Percentiles rank a stretch among this genome's conserved stretches.
Conservation (phyloP, 1,284 basidiomycete species). For the Naganishia liquefaciens region DNA sequence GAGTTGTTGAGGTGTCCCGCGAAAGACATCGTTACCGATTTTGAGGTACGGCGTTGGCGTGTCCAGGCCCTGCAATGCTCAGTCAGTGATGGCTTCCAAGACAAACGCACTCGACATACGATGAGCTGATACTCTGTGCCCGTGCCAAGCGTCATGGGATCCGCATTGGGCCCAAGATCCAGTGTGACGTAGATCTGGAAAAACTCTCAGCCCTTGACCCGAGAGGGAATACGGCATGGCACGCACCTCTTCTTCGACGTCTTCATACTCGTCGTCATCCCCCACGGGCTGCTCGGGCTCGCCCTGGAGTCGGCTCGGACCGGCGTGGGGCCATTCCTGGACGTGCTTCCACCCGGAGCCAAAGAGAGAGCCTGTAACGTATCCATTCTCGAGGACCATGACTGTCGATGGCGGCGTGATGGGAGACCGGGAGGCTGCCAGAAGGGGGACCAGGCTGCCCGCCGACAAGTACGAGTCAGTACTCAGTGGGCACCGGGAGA, state of each 20-base stretch:
- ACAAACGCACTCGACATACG: slow-evolving; percentile 6
- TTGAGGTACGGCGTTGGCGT: slow-evolving; percentile 32
- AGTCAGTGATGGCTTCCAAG: neutral
- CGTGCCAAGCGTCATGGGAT: slow-evolving; percentile 25
- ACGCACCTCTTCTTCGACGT: slow-evolving; percentile 29
- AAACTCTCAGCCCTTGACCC: neutral
- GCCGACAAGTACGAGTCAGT: too few relatives aligned
- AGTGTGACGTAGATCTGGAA: slow-evolving; percentile 32
- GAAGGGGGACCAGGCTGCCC: neutral
- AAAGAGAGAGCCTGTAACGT: slow-evolving; percentile 19
- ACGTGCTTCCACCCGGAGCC: slow-evolving; percentile 30
- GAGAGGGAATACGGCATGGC: neutral
- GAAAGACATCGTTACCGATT: slow-evolving; percentile 32
- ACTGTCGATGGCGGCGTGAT: neutral
- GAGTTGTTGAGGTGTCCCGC: slow-evolving; percentile 27
- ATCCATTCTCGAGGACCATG: slow-evolving; percentile 2
- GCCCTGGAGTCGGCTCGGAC: slow-evolving; percentile 12
- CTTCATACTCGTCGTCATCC: slow-evolving; percentile 27
- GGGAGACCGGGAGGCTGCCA: neutral
- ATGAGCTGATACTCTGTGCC: slow-evolving; percentile 33
- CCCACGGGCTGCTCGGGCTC: neutral
- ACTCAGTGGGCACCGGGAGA: too few relatives aligned
- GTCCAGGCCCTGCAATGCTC: slow-evolving; percentile 28
- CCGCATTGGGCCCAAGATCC: slow-evolving; percentile 29
- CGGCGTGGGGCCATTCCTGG: slow-evolving; percentile 18